Percentiles rank a stretch among this genome's conserved stretches.
Evolutionary conservation across 352 stramenopile genomes (phyloP).

Genomic region (Pythium sp.): DNA sequence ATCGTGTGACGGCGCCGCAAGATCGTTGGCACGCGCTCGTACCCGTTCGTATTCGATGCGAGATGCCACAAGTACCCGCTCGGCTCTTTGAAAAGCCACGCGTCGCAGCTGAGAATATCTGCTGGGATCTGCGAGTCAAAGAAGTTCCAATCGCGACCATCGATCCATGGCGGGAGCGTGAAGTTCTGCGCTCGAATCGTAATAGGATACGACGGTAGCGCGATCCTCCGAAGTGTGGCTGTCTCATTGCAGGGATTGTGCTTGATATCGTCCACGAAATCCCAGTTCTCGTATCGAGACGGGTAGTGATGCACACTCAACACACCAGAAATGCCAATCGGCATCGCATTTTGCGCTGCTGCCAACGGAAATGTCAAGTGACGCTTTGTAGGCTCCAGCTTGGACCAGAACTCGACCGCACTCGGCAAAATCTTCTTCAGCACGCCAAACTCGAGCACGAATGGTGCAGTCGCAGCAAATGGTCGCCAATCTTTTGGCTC

Average conservation of each 20-base stretch:
- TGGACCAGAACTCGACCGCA: constrained; percentile 46
- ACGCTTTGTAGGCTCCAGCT: constrained; percentile 46
- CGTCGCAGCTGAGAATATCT: constrained; percentile 74
- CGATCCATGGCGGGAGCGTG: constrained; percentile 73
- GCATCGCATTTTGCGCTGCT: constrained; percentile 47
- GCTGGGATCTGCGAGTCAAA: constrained; percentile 52
- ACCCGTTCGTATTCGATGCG: constrained; percentile 71
- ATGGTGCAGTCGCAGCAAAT: constrained; percentile 69
- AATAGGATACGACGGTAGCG: constrained; percentile 70
- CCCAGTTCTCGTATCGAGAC: constrained; percentile 86
- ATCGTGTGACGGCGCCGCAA: constrained; percentile 72
- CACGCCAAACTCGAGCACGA: constrained; percentile 57
- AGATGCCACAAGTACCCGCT: constrained; percentile 59
- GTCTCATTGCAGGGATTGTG: constrained; percentile 69
- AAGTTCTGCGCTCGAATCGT: constrained; percentile 72
- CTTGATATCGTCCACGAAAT: constrained; percentile 80
- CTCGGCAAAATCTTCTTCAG: constrained; percentile 49
- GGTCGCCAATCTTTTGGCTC: constrained; percentile 64
- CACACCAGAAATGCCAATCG: constrained; percentile 65
- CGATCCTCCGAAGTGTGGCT: constrained; percentile 30
- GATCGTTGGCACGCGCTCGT: constrained; percentile 75
- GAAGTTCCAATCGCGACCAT: constrained; percentile 74
- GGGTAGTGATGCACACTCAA: constrained; percentile 76
- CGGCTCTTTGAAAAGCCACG: constrained; percentile 63
- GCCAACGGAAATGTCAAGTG: constrained; percentile 72